A percentile compares a stretch with the other conserved stretches of the same genome.
These are phyloP conservation scores for Epichloe gansuensis DNA, from an alignment of 2,329 filamentous ascomycete genomes.

Conservation along the genomic window DNA sequence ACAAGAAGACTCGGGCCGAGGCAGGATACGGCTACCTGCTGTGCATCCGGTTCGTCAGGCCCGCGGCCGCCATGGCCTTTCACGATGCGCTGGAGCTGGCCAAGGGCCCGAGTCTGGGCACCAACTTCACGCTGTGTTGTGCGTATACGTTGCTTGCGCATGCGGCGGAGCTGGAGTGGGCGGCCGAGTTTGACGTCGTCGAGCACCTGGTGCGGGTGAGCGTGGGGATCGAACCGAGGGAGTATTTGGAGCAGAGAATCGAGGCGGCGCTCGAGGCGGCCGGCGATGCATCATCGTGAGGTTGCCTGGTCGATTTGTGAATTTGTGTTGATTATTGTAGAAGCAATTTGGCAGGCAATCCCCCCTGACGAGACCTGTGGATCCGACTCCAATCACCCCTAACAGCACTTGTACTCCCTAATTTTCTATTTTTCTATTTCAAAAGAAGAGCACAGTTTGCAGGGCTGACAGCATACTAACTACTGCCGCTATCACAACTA, in stretches of 20 bases:
- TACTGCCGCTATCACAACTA: too few relatives aligned
- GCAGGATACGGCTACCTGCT: constrained; percentile 40
- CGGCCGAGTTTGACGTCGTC: constrained; percentile 24
- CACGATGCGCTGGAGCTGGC: constrained; percentile 34
- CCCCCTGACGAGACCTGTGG: too few relatives aligned
- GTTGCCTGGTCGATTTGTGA: not conserved
- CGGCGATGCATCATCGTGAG: not conserved
- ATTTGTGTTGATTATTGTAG: too few relatives aligned
- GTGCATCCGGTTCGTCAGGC: constrained; percentile 32
- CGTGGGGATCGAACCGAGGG: constrained; percentile 27
- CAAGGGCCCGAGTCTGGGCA: constrained; percentile 38
- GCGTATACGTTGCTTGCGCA: constrained; percentile 29
- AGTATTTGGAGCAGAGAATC: not conserved
- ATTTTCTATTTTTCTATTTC: too few relatives aligned
- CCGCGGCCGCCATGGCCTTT: constrained; percentile 27
- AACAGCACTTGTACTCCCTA: constrained; percentile 9
- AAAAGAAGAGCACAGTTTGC: not conserved
- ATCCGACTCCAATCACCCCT: too few relatives aligned
- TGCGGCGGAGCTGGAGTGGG: constrained; percentile 23
- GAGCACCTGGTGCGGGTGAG: constrained; percentile 30
- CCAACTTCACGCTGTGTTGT: constrained; percentile 31
- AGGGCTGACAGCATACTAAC: not conserved
- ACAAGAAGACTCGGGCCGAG: constrained; percentile 13
- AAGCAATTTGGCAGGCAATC: too few relatives aligned
- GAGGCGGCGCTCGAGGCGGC: not conserved